A percentile compares a stretch with the other conserved stretches of the same genome.
phyloP scores from a whole-genome alignment of 352 stramenopile genomes.

The Globisporangium uncinulatum region DNA sequence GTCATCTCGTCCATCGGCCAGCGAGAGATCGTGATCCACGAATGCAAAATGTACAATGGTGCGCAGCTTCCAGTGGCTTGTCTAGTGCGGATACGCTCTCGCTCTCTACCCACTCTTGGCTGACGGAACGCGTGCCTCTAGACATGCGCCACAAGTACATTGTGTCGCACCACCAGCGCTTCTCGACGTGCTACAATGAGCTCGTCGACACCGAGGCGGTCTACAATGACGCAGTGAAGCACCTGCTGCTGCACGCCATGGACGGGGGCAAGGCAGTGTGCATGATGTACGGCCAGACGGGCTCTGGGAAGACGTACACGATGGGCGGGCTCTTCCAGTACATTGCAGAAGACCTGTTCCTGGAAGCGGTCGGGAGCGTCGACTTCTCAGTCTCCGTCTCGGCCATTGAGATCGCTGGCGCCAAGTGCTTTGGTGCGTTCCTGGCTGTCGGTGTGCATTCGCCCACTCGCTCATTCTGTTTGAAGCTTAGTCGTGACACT shows the following conservation, averaged over 20 bases:
- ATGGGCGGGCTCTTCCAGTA: conserved; percentile 85
- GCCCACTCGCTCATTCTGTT: too few relatives aligned
- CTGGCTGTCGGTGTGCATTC: background rate
- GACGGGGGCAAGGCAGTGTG: conserved; percentile 55
- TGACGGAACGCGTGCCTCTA: too few relatives aligned
- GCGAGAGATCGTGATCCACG: conserved; percentile 77
- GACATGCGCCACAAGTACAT: conserved; percentile 90
- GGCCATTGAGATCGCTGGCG: conserved; percentile 54
- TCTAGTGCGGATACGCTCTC: too few relatives aligned
- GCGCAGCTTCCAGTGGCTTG: background rate
- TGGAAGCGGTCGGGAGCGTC: conserved; percentile 35
- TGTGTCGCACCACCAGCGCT: conserved; percentile 65
- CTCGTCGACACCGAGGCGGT: conserved; percentile 67
- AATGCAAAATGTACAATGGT: conserved; percentile 87
- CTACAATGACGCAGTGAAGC: conserved; percentile 48
- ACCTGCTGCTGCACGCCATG: conserved; percentile 55
- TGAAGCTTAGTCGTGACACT: too few relatives aligned
- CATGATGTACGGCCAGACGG: conserved; percentile 45
- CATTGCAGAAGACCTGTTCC: conserved; percentile 55
- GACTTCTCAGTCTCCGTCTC: conserved; percentile 45
- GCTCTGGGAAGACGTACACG: conserved; percentile 91
- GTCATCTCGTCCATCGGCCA: conserved; percentile 65
- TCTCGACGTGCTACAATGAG: conserved; percentile 77
- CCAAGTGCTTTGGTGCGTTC: conserved; percentile 53
- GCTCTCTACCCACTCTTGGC: too few relatives aligned